A percentile compares a stretch with the other conserved stretches of the same genome.
Conservation (phyloP, 176 grass and related monocot genomes). For the Pharus latifolius region DNA sequence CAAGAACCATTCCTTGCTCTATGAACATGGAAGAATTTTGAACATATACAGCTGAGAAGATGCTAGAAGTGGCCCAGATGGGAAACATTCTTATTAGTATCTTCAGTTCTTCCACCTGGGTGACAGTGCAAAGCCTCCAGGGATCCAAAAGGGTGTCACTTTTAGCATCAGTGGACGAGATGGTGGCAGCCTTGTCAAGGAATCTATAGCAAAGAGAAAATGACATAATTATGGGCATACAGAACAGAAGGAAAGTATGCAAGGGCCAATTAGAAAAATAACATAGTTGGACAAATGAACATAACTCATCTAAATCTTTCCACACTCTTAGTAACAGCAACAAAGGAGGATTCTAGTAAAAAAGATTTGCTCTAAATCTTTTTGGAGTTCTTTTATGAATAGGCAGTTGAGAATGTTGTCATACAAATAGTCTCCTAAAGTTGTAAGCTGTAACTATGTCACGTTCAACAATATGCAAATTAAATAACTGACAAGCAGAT, state of each 20-base stretch:
- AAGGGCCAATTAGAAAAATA: background rate
- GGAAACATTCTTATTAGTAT: no score
- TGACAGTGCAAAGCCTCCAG: slow-evolving; percentile 86
- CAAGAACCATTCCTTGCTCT: slow-evolving; percentile 91
- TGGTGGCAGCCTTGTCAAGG: slow-evolving; percentile 81
- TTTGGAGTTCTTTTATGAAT: no score
- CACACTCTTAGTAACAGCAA: no score
- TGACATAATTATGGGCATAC: background rate
- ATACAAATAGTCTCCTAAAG: no score
- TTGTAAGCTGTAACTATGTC: no score
- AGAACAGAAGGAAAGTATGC: background rate
- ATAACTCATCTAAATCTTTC: background rate
- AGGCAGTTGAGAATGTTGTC: no score
- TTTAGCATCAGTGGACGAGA: slow-evolving; percentile 42
- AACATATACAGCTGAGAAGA: slow-evolving; percentile 73
- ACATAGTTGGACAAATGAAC: background rate
- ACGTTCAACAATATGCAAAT: background rate
- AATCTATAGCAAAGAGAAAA: slow-evolving; percentile 29
- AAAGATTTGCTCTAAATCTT: no score
- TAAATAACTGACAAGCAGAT: no score
- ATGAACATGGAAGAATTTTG: slow-evolving; percentile 83
- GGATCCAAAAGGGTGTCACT: slow-evolving; percentile 26
- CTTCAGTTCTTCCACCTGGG: slow-evolving; percentile 95
- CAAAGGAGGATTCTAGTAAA: no score
- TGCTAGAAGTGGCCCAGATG: slow-evolving; percentile 64